Percentiles rank a stretch among this genome's conserved stretches.
Evolutionary conservation across 139 green algal species (phyloP).

Genomic region (Astrephomene gubernaculifera): DNA sequence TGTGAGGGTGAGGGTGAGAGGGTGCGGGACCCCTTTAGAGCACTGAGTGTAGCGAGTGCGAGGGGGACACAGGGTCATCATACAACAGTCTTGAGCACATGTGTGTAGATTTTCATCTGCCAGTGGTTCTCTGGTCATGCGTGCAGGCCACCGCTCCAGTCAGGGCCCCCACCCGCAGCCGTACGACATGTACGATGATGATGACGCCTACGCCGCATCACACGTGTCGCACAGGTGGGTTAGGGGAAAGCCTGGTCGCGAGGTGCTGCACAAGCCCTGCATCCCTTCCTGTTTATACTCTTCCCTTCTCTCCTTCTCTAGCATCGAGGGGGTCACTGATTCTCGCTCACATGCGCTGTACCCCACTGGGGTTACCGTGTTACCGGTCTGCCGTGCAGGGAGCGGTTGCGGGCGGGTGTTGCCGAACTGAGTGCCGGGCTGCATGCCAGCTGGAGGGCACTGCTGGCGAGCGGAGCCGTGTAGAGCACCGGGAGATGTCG

Average conservation of each 20-base stretch:
- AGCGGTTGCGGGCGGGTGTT: conserved; percentile 25
- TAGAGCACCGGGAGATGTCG: no score
- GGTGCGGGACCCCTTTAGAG: no score
- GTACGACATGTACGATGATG: background rate
- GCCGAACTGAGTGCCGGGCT: conserved; percentile 24
- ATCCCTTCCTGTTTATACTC: background rate
- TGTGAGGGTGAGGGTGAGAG: no score
- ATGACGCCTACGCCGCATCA: background rate
- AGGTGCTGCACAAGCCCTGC: background rate
- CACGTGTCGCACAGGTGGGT: background rate
- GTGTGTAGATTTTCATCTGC: background rate
- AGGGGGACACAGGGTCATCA: background rate
- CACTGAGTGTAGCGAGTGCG: no score
- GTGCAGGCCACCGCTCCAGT: background rate
- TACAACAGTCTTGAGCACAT: background rate
- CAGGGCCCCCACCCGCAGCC: background rate
- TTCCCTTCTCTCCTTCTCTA: background rate
- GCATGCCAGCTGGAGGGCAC: background rate
- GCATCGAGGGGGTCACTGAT: background rate
- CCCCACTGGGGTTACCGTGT: background rate
- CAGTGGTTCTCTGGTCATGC: background rate
- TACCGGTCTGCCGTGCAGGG: background rate
- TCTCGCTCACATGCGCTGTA: background rate
- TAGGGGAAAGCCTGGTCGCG: background rate
- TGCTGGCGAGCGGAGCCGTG: conserved; percentile 13